phyloP scores from a whole-genome alignment of 768 basidiomycete genomes.

The Lactarius evosmus region DNA sequence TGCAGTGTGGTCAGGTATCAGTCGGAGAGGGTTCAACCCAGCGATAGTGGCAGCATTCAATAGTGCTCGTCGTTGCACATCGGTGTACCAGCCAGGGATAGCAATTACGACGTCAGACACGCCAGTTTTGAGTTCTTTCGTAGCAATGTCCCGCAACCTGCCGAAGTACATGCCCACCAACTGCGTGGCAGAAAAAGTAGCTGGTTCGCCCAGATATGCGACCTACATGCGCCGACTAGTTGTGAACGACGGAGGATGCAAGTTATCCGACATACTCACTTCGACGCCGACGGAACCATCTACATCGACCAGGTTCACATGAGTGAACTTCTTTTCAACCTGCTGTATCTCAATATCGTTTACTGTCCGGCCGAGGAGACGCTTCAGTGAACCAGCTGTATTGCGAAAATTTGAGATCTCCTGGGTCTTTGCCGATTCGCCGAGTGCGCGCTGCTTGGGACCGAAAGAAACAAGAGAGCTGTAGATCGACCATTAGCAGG shows the following conservation, averaged over 20 bases:
- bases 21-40: conserved; percentile 83
- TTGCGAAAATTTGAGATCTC: conserved; percentile 98
- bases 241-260: conserved; percentile 17
- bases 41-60: conserved; percentile 89
- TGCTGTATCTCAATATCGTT: conserved; percentile 78
- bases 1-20: conserved; percentile 97
- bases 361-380: conserved; percentile 79
- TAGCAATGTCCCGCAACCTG: conserved; percentile 85
- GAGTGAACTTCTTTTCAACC: conserved; percentile 88
- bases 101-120: conserved; percentile 94
- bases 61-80: conserved; percentile 85
- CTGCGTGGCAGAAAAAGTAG: conserved; percentile 83
- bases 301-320: conserved; percentile 81
- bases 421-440: conserved; percentile 94
- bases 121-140: conserved; percentile 77
- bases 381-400: conserved; percentile 90
- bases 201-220: conserved; percentile 78
- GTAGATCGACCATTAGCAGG: neutral
- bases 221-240: conserved; percentile 51
- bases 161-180: conserved; percentile 88
- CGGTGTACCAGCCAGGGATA: conserved; percentile 96
- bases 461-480: conserved; percentile 96
- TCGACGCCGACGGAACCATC: conserved; percentile 79
- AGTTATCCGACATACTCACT: conserved; percentile 47
- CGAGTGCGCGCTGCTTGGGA: conserved; percentile 83